Evolutionary conservation across 331 rosid genomes (phyloP).

Genomic region (Dryas integrifolia): DNA sequence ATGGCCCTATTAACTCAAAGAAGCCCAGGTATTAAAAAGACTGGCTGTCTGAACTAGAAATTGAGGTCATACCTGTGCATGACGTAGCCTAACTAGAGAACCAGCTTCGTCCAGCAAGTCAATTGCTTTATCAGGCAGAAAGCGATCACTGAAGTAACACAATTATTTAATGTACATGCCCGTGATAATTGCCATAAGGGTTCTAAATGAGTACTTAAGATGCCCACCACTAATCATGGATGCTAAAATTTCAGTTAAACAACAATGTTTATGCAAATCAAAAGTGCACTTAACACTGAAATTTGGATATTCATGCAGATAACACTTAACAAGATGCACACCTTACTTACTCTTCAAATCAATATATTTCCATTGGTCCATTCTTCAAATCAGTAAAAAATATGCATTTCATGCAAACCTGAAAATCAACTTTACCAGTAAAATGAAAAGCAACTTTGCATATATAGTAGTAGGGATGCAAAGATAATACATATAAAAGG

Average conservation of each 20-base stretch:
- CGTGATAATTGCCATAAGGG: neutral
- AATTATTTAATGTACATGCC: neutral
- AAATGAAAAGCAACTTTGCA: no score
- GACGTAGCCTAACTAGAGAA: constrained; percentile 84
- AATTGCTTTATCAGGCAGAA: constrained; percentile 91
- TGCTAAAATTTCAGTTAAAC: neutral
- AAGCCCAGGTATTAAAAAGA: neutral
- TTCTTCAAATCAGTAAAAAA: neutral
- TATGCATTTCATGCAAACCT: no score
- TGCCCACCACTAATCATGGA: neutral
- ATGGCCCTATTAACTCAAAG: constrained; percentile 20
- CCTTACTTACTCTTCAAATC: no score
- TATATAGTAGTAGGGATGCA: constrained; percentile 1
- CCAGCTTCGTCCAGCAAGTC: constrained; percentile 98
- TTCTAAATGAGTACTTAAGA: neutral
- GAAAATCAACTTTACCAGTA: no score
- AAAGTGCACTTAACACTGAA: no score
- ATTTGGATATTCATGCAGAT: no score
- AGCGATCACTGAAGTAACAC: constrained; percentile 67
- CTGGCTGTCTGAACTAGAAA: neutral
- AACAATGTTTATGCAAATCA: neutral
- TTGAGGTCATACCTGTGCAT: constrained; percentile 64
- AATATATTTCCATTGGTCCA: neutral
- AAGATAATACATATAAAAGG: no score
- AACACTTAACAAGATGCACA: neutral